Evolutionary conservation across 2,329 filamentous ascomycete genomes (phyloP).

Genomic region (Dryadomyces quercivorus): DNA sequence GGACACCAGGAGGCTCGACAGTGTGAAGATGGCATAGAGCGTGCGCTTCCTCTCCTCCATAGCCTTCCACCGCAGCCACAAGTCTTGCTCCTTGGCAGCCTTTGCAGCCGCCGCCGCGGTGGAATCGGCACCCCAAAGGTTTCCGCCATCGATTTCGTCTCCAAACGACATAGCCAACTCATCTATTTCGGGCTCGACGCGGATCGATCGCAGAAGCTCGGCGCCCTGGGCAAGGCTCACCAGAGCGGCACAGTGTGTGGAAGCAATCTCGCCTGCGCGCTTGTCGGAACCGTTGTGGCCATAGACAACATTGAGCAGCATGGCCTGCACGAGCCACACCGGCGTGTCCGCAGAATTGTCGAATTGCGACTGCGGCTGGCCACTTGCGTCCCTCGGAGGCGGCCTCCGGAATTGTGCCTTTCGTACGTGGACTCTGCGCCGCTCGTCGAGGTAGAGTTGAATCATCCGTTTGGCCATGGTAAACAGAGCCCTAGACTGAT

Average conservation of each 20-base stretch:
- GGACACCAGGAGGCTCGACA: constrained; percentile 82
- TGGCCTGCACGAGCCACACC: constrained; percentile 90
- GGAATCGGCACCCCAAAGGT: constrained; percentile 27
- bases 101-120: constrained; percentile 16
- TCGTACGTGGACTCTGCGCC: constrained; percentile 71
- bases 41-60: constrained; percentile 88
- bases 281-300: constrained; percentile 92
- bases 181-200: constrained; percentile 27
- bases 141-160: constrained; percentile 30
- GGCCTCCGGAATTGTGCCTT: constrained; percentile 46
- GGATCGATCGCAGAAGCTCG: constrained; percentile 46
- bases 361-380: not conserved
- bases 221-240: constrained; percentile 85
- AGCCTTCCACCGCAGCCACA: constrained; percentile 83
- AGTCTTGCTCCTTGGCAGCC: constrained; percentile 45
- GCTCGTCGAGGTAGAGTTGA: constrained; percentile 80
- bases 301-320: constrained; percentile 92
- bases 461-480: constrained; percentile 95
- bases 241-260: constrained; percentile 79
- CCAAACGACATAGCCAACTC: constrained; percentile 43
- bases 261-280: constrained; percentile 79
- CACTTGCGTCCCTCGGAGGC: constrained; percentile 25
- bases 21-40: constrained; percentile 77
- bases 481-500: constrained; percentile 72
- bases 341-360: constrained; percentile 57